Evolutionary conservation across 352 stramenopile species (phyloP), one percentile per base, ranked within the genome.

Genomic region (Saprolegnia diclina): DNA sequence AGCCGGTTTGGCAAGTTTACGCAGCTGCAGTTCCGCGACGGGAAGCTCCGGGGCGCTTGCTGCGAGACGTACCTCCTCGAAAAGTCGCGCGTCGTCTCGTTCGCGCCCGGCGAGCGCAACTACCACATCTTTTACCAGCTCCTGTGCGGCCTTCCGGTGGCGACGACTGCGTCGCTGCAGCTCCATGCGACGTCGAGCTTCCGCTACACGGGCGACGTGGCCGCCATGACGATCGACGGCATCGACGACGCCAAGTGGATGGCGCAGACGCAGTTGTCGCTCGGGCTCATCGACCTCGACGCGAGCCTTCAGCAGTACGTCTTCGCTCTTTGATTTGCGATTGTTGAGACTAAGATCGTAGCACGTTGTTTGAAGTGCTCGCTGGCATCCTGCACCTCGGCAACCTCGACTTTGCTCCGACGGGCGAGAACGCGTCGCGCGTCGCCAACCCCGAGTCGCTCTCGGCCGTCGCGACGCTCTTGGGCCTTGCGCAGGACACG

Each of bases 51-150:
- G 54, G 87, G 87, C 74, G 87, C 85, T 29, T 92, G 92, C 70
- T 95, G 87, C 68, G 92, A 96, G 64, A 98, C 96, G 7, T 99
- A 98, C 64, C 74, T 99, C 62, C 75, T 99, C 21, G 96, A 99
- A 74, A 98, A 98, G 73, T 97, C 90, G 10, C 89, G 96, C 50
- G 96, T 99, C 42, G 92, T 97, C 26, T 92, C 83, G 13, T 97
- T 98, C 73, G 90, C 92, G 5, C 88, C 97, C n/a, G 95, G 95
- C 14, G 95, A 99, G 77, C 85, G 96, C 26, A 98, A 98, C 72
- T 99, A 98, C 77, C 96, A 99, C 75, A 97, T 98, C 71, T 99
- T 99, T 74, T 99, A 99, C 76, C 94, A 99, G 45, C 48, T 95
- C 61, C 75, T 95, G 18, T 72, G 80, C 24, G 87, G 87, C 61